Conservation (phyloP, 2,329 filamentous ascomycete species). For the Stagonosporopsis vannaccii region DNA sequence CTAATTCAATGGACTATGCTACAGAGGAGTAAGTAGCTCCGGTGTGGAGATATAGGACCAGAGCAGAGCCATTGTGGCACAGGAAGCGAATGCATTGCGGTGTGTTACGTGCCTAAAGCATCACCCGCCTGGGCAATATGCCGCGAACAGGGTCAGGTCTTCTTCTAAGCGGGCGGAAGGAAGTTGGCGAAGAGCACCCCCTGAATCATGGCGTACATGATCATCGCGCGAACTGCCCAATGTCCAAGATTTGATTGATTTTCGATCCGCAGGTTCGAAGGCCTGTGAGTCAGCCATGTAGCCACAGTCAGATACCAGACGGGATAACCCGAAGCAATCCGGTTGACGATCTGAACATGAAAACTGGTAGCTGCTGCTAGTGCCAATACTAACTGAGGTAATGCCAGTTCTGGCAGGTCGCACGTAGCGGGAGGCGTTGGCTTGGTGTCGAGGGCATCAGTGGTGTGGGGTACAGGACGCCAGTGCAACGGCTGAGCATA, state of each 20-base stretch:
- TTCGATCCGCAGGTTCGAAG: not conserved
- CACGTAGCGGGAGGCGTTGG: slow-evolving; percentile 9
- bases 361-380: slow-evolving; percentile 77
- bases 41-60: not conserved
- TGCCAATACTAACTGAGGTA: slow-evolving; percentile 76
- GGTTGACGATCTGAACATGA: slow-evolving; percentile 92
- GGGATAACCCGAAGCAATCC: slow-evolving; percentile 86
- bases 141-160: not conserved
- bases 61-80: not conserved
- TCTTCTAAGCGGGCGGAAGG: slow-evolving; percentile 74
- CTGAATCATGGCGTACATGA: slow-evolving; percentile 85
- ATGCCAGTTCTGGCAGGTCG: slow-evolving; percentile 61
- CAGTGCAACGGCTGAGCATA: slow-evolving; percentile 43
- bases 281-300: slow-evolving; percentile 25
- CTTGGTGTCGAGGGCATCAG: slow-evolving; percentile 19
- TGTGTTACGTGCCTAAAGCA: not conserved
- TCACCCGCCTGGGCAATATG: too few relatives aligned
- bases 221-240: slow-evolving; percentile 60
- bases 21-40: not conserved
- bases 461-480: slow-evolving; percentile 25
- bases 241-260: slow-evolving; percentile 10
- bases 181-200: slow-evolving; percentile 87
- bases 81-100: not conserved
- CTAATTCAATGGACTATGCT: not conserved
- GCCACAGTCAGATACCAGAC: slow-evolving; percentile 89